phyloP scores from a whole-genome alignment of 2,329 filamentous ascomycete species.

The Colletotrichum destructivum region DNA sequence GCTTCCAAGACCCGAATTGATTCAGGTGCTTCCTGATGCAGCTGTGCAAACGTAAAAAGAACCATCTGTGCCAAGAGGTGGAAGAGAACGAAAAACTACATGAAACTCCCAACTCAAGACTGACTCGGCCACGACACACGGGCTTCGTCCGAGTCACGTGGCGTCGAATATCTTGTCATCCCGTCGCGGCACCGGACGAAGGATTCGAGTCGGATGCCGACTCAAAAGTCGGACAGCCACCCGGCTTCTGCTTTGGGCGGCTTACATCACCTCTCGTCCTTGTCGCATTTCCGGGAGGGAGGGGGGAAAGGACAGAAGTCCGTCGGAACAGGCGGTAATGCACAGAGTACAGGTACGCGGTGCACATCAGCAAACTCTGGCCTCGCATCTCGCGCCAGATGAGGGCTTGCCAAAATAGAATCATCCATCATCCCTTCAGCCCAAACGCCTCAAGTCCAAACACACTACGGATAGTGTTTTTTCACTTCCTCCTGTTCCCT shows the following conservation, averaged over 20 bases:
- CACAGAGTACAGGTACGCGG: too few relatives aligned
- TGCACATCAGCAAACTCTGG: slow-evolving; percentile 28
- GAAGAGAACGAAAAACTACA: background rate
- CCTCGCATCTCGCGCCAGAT: background rate
- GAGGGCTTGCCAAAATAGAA: slow-evolving; percentile 14
- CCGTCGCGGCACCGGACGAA: slow-evolving; percentile 20
- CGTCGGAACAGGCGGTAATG: background rate
- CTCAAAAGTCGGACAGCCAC: background rate
- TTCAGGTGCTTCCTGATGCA: background rate
- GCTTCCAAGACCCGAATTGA: background rate
- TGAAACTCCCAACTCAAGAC: slow-evolving; percentile 19
- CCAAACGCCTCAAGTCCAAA: background rate
- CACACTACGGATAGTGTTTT: background rate
- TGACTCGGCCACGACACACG: slow-evolving; percentile 29
- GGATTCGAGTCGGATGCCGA: slow-evolving; percentile 1
- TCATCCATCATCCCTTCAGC: background rate
- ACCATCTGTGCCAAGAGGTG: background rate
- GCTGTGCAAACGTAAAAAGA: background rate
- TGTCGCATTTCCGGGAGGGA: too few relatives aligned
- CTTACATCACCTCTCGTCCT: too few relatives aligned
- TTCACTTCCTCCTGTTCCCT: background rate
- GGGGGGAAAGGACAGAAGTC: background rate
- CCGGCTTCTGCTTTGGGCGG: background rate
- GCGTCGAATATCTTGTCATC: background rate
- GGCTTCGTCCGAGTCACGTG: slow-evolving; percentile 25